These are phyloP conservation scores for Bothriochloa decipiens DNA, from an alignment of 176 grass and related monocot species.

Conservation along the genomic window DNA sequence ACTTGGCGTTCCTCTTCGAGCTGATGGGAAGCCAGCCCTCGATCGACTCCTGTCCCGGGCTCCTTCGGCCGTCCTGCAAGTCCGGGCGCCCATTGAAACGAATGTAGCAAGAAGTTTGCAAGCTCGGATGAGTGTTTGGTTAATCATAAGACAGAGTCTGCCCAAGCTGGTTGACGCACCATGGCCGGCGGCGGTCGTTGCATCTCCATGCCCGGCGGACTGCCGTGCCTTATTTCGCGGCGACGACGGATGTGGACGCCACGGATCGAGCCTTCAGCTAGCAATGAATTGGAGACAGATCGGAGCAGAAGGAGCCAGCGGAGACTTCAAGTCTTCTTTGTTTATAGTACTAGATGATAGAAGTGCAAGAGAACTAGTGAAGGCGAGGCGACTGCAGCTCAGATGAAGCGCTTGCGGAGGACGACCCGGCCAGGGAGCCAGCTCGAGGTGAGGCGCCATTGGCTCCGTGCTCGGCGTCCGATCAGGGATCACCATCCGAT, in stretches of 20 bases:
- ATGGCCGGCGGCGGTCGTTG: not conserved
- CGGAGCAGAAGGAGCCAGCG: not conserved
- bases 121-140: too few species aligned
- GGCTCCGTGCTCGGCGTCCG: too few species aligned
- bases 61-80: not conserved
- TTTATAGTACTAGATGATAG: not conserved
- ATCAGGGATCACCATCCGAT: too few species aligned
- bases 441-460: too few species aligned
- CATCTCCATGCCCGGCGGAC: not conserved
- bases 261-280: not conserved
- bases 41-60: not conserved
- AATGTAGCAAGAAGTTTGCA: too few species aligned
- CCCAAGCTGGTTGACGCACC: not conserved
- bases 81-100: too few species aligned
- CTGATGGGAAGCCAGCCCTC: not conserved
- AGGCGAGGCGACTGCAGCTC: too few species aligned
- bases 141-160: too few species aligned
- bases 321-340: not conserved
- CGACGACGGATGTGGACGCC: not conserved
- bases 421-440: too few species aligned
- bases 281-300: not conserved
- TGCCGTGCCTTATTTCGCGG: too few species aligned
- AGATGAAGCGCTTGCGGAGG: too few species aligned
- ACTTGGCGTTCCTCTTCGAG: constrained; percentile 62
- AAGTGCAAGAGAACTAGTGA: too few species aligned